Base-by-base conservation (phyloP, 257 asterid species). In the Ligustrum vulgare region DNA sequence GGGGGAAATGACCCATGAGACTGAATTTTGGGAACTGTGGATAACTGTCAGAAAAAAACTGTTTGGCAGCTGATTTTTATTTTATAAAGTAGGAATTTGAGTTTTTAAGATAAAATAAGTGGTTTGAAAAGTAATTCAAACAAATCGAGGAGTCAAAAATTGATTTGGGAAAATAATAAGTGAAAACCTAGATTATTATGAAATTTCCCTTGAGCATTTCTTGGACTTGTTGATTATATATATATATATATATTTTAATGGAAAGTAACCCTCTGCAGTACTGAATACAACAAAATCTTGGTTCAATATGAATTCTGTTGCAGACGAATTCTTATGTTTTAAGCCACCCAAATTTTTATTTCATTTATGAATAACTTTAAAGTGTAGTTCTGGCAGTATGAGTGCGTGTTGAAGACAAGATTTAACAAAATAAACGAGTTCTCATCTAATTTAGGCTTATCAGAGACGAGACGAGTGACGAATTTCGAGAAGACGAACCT, bases 261-360 rank as follows among this genome's bases (percentile, higher is more conserved):
- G 8, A 4, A 39, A 37, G 54, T 9, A 69, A 82, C 79, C 77
- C 71, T 83, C 87, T 72, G 80, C 87, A n/a, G n/a, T n/a, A 82
- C 88, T 82, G 89, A 87, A 76, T 80, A 74, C 86, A 72, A 84
- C 51, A 77, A 71, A 82, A 67, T 75, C 81, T 62, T 72, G 58
- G 73, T 65, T 75, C 20, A 45, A 45, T 45, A 45, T 45, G 20
- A 45, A 13, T 45, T 45, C 54, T 45, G 56, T 41, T 10, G 16
- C 16, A 3, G 49, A 41, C 49, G 49, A 41, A 41, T 11, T 35
- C 39, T 6, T 11, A 10, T 10, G 49, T 41, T 41, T 41, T 41
- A 41, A 16, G 12, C 49, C 49, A 41, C 4, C 49, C 4, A 41
- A 41, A 41, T 10, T 10, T 41, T 10, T 4, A 41, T 10, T 8